Evolutionary conservation across 805 yeast species (phyloP).

Genomic region (Candida palmyrensis): DNA sequence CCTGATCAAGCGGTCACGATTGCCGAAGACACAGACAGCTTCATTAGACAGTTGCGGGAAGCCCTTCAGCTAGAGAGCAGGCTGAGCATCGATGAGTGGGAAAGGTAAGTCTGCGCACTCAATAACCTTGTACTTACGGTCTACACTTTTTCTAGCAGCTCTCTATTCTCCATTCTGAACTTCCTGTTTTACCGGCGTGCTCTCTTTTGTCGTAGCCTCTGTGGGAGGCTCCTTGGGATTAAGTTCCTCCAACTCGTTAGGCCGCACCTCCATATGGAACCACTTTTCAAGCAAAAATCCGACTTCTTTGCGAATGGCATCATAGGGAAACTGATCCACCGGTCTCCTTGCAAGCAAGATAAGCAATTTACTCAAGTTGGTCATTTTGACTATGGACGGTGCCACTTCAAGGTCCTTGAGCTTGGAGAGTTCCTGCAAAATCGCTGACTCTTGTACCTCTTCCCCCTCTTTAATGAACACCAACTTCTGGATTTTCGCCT

Average conservation of each 20-base stretch:
- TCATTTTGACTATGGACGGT: conserved; percentile 22
- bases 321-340: conserved; percentile 12
- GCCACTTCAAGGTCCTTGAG: conserved; percentile 22
- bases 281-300: conserved; percentile 15
- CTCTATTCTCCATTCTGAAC: conserved; percentile 6
- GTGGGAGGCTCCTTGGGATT: conserved; percentile 2
- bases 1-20: too few relatives aligned
- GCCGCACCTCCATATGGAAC: conserved; percentile 13
- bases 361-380: conserved; percentile 26
- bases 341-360: conserved; percentile 27
- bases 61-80: too few relatives aligned
- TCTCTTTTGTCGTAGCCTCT: conserved; percentile 4
- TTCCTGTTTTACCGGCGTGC: conserved; percentile 6
- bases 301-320: conserved; percentile 13
- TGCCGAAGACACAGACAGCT: too few relatives aligned
- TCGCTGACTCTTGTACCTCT: conserved; percentile 10
- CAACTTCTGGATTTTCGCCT: conserved; percentile 1
- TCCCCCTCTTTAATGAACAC: conserved; percentile 11
- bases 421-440: conserved; percentile 10
- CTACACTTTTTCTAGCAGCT: conserved; percentile 6
- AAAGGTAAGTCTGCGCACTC: too few relatives aligned
- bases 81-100: too few relatives aligned
- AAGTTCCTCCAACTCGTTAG: conserved; percentile 11
- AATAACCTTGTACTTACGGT: too few relatives aligned
- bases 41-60: too few relatives aligned